Base-by-base conservation (phyloP, 768 basidiomycete genomes). In the Mycena maculata region DNA sequence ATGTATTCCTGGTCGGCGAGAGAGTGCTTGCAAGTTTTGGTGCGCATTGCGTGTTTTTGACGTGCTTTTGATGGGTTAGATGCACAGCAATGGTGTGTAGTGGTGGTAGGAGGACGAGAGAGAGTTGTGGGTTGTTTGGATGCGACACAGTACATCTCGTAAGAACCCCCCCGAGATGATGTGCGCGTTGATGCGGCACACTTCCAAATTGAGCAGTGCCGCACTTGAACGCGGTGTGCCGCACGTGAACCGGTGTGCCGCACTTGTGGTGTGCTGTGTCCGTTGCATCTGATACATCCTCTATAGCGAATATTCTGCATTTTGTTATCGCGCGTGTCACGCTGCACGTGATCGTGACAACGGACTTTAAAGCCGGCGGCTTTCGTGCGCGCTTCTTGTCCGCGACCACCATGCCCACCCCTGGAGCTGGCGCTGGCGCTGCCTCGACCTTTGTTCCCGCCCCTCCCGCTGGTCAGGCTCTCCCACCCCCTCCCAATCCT, bases 291-390 rank as follows among this genome's bases (percentile, higher is more conserved):
- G 33, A 7, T 36, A 36, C 13, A 36, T 36, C 33, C 33, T 36
- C 33, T n/a, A n/a, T n/a, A n/a, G n/a, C n/a, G n/a, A n/a, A n/a
- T n/a, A n/a, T n/a, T n/a, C n/a, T n/a, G n/a, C n/a, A n/a, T n/a
- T n/a, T n/a, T n/a, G n/a, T n/a, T n/a, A n/a, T n/a, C n/a, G n/a
- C n/a, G n/a, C n/a, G n/a, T n/a, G n/a, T n/a, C n/a, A n/a, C n/a
- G n/a, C n/a, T n/a, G 23, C 44, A 48, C 45, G 57, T 59, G 57
- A 59, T n/a, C 57, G 57, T 23, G 57, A 42, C 6, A 8, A 44
- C 44, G 30, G 30, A 44, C 36, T 47, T 23, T 33, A 59, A 59
- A 59, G 30, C 30, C 12, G 15, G 10, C 6, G 45, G 44, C n/a
- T 23, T 0, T 30, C 20, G 16, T 1, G 25, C 12, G 44, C 58